Conservation (phyloP, 768 basidiomycete genomes). For the Kwoniella shandongensis region DNA sequence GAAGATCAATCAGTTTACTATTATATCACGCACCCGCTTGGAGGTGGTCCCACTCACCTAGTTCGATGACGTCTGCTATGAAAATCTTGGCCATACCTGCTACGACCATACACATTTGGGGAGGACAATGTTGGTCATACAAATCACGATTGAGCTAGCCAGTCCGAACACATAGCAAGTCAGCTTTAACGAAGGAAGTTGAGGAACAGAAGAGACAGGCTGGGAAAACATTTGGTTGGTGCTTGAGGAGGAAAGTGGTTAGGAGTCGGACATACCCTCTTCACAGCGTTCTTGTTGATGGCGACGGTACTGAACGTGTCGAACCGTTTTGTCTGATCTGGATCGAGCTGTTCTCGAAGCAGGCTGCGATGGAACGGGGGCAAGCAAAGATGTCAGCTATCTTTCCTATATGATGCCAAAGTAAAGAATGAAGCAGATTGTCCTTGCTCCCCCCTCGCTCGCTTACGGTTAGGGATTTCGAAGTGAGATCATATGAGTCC, state of each 20-base stretch:
- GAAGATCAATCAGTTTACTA: too few species aligned
- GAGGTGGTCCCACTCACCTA: slow-evolving; percentile 32
- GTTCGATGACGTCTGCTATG: slow-evolving; percentile 43
- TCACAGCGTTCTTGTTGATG: slow-evolving; percentile 33
- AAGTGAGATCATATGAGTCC: not conserved
- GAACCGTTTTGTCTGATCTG: slow-evolving; percentile 40
- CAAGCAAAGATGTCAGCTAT: not conserved
- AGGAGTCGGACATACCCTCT: slow-evolving; percentile 22
- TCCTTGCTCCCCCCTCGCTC: not conserved
- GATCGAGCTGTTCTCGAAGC: slow-evolving; percentile 29
- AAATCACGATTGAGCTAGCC: slow-evolving; percentile 40
- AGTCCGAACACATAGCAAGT: not conserved
- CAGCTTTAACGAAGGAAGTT: not conserved
- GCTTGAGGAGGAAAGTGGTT: too few species aligned
- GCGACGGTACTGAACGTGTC: slow-evolving; percentile 35
- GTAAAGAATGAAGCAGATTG: not conserved
- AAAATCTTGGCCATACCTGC: slow-evolving; percentile 47
- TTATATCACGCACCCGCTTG: too few species aligned
- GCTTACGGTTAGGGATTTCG: not conserved
- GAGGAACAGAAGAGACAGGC: not conserved
- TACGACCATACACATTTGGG: slow-evolving; percentile 23
- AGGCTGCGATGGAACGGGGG: slow-evolving; percentile 13
- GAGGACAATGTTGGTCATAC: slow-evolving; percentile 34
- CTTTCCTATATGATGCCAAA: not conserved
- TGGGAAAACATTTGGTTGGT: too few species aligned